Base-by-base conservation (phyloP, 306 rosid genomes). In the Gastrolobium bilobum region DNA sequence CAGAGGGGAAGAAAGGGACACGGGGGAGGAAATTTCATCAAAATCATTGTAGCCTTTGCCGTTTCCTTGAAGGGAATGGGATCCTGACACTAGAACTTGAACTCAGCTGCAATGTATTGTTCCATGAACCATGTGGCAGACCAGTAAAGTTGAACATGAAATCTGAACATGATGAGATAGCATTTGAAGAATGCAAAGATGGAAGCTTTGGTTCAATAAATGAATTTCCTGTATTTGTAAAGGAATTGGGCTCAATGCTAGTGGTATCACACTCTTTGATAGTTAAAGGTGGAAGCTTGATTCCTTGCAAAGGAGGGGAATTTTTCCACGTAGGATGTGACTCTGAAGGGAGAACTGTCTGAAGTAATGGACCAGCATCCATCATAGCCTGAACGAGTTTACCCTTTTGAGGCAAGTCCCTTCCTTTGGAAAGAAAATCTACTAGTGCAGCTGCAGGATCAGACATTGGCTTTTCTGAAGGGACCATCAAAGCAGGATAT, bases 251-350 rank as follows among this genome's bases (percentile, higher is more conserved):
- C 14, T 50, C 66, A n/a, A 54, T 13, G 68, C 13, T 6, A 10
- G 56, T 71, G 34, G 71, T 59, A 52, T 77, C 86, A 73, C 73
- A 64, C 13, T 87, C 84, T 69, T 76, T 78, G 54, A 91, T 79
- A 14, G 79, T 57, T 50, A 92, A 76, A 4, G 88, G 86, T 48
- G 97, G 98, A 67, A 92, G 70, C 20, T 86, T 87, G 64, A 93
- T 86, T 31, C 83, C 68, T 64, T 77, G 87, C 73, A 87, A 10
- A 40, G 96, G 92, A 4, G 98, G 99, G 1, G 98, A 97, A 59
- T 92, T 95, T 15, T 85, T 73, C 99, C 99, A 95, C 6, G 57
- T 81, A 2, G 99, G 99, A 81, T 92, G 91, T 2, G 94, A 96
- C 10, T 96, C 98, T 0, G 97, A 85, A 10, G 91, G 85, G 1